Percentiles rank a stretch among this genome's conserved stretches.
These are phyloP conservation scores for Penicillium corylophilum DNA, from an alignment of 2,329 filamentous ascomycete species.

Conservation along the genomic window DNA sequence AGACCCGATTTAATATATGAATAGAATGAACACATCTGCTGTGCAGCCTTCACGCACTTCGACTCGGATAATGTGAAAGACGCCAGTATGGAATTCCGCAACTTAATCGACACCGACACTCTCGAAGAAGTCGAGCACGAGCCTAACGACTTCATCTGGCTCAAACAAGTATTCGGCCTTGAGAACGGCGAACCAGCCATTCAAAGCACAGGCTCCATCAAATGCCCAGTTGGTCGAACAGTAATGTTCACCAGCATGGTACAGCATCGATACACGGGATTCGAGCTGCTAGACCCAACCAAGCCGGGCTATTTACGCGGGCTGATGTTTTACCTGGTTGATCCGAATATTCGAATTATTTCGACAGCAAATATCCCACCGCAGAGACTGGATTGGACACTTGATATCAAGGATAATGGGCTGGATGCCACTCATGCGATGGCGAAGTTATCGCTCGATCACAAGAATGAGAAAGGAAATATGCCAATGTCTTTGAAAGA, in stretches of 20 bases:
- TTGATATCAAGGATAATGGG: conserved; percentile 31
- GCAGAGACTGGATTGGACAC: conserved; percentile 49
- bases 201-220: conserved; percentile 25
- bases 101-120: conserved; percentile 32
- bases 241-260: conserved; percentile 37
- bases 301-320: conserved; percentile 56
- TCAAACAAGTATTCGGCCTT: conserved; percentile 31
- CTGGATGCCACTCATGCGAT: conserved; percentile 11
- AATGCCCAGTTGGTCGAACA: conserved; percentile 18
- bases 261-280: conserved; percentile 54
- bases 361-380: conserved; percentile 55
- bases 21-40: conserved; percentile 63
- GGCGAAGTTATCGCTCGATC: conserved; percentile 21
- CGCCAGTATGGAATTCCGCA: conserved; percentile 53
- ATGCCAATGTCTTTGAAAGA: conserved; percentile 40
- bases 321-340: conserved; percentile 59
- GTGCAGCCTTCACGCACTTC: conserved; percentile 63
- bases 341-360: conserved; percentile 55
- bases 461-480: conserved; percentile 19
- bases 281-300: conserved; percentile 51
- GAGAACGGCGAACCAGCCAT: conserved; percentile 25
- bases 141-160: conserved; percentile 30
- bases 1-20: neutral
- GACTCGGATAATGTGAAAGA: conserved; percentile 61
- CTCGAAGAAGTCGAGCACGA: conserved; percentile 33